Percentiles rank a stretch among this genome's conserved stretches.
phyloP scores from a whole-genome alignment of 2,329 filamentous ascomycete genomes.

The Xylariaceae sp. region DNA sequence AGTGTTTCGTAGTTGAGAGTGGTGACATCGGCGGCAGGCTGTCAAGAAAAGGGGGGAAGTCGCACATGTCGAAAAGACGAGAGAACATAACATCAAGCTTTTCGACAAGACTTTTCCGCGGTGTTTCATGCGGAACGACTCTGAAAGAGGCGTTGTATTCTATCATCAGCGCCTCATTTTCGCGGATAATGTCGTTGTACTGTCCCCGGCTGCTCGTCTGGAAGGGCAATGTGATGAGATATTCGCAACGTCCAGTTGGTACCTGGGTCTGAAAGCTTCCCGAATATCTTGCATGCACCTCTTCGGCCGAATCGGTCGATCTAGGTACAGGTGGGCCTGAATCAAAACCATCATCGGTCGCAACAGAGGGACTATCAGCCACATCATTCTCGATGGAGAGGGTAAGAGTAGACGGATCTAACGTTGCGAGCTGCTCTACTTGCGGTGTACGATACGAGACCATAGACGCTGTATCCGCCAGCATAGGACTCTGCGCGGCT shows the following conservation, averaged over 20 bases:
- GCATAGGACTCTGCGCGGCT: slow-evolving; percentile 1
- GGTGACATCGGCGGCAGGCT: slow-evolving; percentile 41
- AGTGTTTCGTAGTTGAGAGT: slow-evolving; percentile 46
- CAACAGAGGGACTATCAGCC: slow-evolving; percentile 27
- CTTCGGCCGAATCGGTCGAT: slow-evolving; percentile 10
- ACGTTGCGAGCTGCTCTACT: slow-evolving; percentile 27
- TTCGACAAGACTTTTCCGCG: slow-evolving; percentile 37
- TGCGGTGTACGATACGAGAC: slow-evolving; percentile 18
- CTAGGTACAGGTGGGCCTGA: slow-evolving; percentile 12
- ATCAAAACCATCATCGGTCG: slow-evolving; percentile 24
- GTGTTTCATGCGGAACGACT: slow-evolving; percentile 35
- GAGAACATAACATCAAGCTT: slow-evolving; percentile 49
- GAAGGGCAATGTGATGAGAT: slow-evolving; percentile 53
- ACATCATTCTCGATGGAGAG: slow-evolving; percentile 31
- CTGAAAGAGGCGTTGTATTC: slow-evolving; percentile 42
- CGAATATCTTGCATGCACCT: slow-evolving; percentile 21
- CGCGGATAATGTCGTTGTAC: slow-evolving; percentile 47
- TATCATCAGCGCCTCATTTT: slow-evolving; percentile 39
- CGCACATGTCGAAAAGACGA: slow-evolving; percentile 49
- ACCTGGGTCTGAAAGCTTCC: slow-evolving; percentile 25
- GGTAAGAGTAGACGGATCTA: slow-evolving; percentile 30
- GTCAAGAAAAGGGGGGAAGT: slow-evolving; percentile 50
- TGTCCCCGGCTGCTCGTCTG: slow-evolving; percentile 47
- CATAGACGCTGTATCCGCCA: slow-evolving; percentile 11
- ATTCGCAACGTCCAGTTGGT: slow-evolving; percentile 37